Evolutionary conservation across 2,329 filamentous ascomycete species (phyloP), one percentile per base, ranked within the genome.

Genomic region (Colletotrichum limetticola): DNA sequence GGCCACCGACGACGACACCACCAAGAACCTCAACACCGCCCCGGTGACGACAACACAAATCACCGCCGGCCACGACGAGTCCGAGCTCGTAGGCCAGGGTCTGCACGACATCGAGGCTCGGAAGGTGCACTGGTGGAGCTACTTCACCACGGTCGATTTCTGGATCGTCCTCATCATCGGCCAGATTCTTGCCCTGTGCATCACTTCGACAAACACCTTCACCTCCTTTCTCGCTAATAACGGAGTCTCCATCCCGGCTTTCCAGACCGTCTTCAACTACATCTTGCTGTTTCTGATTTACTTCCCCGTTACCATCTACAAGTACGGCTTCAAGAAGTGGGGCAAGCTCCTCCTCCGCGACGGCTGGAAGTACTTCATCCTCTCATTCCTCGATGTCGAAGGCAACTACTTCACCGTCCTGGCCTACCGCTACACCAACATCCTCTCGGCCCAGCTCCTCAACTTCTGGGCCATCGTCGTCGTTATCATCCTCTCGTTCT

Each of bases 401-500:
- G 97, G 97, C 74, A 99, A 99, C 85, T 99, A 98, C 87, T 98
- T 98, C 81, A 95, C 95, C 78, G 96, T 99, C 63, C 89, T 98
- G 62, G 97, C 96, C 5, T 99, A 98, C 86, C 90, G 93, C 72
- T 91, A 97, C 86, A 98, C 96, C 67, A 98, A 95, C 79, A 93
- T 98, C 77, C 89, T 98, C 61, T 97, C 93, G 24, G 95, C 95
- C 19, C 95, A 98, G 87, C 89, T 99, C 65, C 95, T 99, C 85
- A 98, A 98, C 88, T 98, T 98, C 86, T 98, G 96, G 96, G 94
- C 95, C 77, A 98, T 99, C 77, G 94, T 97, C 63, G 92, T 96
- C 75, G 97, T 99, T 26, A 95, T 98, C 24, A 80, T 93, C 74
- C 85, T 98, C 76, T 98, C 95, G 32, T 95, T 97, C 84, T 76